Percentiles rank a stretch among this genome's conserved stretches.
phyloP scores from a whole-genome alignment of 805 yeast species.

The Komagataella pastoris region DNA sequence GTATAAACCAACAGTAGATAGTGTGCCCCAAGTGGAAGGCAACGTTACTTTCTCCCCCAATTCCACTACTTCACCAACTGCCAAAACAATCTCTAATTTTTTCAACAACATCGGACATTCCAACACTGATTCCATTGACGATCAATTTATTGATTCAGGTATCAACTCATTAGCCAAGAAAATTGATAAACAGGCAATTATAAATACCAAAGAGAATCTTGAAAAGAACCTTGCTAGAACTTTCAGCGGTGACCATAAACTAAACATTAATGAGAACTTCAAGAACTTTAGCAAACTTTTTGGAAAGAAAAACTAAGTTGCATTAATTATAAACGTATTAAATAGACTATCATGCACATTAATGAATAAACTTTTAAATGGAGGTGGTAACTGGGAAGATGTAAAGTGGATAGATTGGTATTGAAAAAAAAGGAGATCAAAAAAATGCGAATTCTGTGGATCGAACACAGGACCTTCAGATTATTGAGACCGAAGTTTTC shows the following conservation, averaged over 20 bases:
- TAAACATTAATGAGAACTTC: constrained; percentile 56
- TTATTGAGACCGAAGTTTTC: constrained; percentile 8
- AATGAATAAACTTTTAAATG: not conserved
- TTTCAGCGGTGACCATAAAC: constrained; percentile 45
- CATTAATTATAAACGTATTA: not conserved
- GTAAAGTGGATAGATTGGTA: too few relatives aligned
- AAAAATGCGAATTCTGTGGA: constrained; percentile 55
- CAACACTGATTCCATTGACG: not conserved
- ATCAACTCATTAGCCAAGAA: constrained; percentile 4
- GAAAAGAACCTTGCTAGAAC: constrained; percentile 32
- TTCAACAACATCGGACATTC: not conserved
- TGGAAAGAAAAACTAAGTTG: constrained; percentile 18
- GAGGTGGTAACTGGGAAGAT: too few relatives aligned
- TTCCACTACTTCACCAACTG: constrained; percentile 6
- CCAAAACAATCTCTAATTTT: constrained; percentile 6
- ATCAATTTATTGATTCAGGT: not conserved
- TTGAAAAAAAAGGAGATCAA: not conserved
- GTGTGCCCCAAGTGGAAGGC: not conserved
- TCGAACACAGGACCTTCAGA: constrained; percentile 87
- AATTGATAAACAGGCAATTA: constrained; percentile 14
- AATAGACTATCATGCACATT: not conserved
- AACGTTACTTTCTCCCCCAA: not conserved
- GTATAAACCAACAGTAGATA: constrained; percentile 2
- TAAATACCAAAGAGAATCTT: constrained; percentile 27
- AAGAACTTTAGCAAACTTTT: constrained; percentile 48